Evolutionary conservation across 768 basidiomycete genomes (phyloP).

Genomic region (Strobilomyces echinocephalus): DNA sequence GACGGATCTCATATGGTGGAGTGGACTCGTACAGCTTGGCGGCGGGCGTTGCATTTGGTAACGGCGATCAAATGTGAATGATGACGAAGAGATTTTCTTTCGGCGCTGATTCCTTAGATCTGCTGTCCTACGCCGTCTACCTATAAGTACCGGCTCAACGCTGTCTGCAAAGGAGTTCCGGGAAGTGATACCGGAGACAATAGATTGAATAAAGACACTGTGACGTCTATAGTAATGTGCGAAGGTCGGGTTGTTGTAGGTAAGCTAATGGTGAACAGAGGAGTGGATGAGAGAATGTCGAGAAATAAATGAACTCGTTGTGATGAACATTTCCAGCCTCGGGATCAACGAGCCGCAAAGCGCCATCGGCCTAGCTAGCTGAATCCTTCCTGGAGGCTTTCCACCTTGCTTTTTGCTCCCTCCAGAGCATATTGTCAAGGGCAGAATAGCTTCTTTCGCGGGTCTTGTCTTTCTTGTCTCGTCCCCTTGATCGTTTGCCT

Average conservation of each 20-base stretch:
- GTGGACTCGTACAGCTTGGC: slow-evolving; percentile 23
- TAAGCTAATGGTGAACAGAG: neutral
- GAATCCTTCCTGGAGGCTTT: slow-evolving; percentile 18
- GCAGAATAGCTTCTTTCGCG: slow-evolving; percentile 26
- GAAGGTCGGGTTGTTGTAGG: neutral
- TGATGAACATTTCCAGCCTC: slow-evolving; percentile 4
- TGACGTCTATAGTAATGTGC: neutral
- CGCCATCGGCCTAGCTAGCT: neutral
- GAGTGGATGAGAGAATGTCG: too few species aligned
- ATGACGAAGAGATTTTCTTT: neutral
- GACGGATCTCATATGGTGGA: neutral
- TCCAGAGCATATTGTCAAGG: slow-evolving; percentile 35
- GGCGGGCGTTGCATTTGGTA: slow-evolving; percentile 15
- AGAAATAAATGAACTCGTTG: neutral
- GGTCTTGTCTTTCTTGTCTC: slow-evolving; percentile 19
- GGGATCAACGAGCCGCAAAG: slow-evolving; percentile 8
- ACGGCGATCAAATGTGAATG: slow-evolving; percentile 19
- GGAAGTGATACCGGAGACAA: neutral
- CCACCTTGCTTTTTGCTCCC: slow-evolving; percentile 34
- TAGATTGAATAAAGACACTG: slow-evolving; percentile 2
- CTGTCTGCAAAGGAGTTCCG: too few species aligned
- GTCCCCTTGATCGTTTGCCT: slow-evolving; percentile 43
- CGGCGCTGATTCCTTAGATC: slow-evolving; percentile 1
- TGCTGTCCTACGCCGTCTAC: neutral
- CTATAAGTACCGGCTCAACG: neutral